Evolutionary conservation across 1,284 basidiomycete genomes (phyloP).

Genomic region (Puccinia horiana): DNA sequence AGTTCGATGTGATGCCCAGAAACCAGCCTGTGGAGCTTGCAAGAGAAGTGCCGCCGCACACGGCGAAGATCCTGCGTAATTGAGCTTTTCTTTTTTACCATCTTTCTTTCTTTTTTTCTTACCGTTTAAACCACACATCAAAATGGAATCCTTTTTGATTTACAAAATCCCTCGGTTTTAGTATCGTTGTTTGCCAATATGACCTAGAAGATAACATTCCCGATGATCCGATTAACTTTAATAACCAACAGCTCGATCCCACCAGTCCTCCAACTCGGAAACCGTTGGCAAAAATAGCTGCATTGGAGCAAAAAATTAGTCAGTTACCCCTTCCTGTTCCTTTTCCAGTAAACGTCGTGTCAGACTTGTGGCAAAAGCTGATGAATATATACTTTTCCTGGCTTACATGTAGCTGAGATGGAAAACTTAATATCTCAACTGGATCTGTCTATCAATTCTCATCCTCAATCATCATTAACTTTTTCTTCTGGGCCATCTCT

Average conservation of each 20-base stretch:
- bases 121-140: neutral
- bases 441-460: conserved; percentile 14
- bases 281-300: conserved; percentile 24
- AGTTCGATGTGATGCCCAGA: conserved; percentile 38
- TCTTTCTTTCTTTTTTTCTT: neutral
- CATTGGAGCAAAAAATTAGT: conserved; percentile 35
- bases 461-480: conserved; percentile 4
- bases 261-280: neutral
- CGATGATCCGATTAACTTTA: neutral
- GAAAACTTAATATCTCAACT: conserved; percentile 26
- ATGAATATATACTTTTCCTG: neutral
- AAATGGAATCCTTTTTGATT: neutral
- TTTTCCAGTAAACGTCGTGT: neutral
- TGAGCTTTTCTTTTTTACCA: neutral
- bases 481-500: neutral
- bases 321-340: neutral
- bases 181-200: conserved; percentile 34
- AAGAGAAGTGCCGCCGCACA: conserved; percentile 42
- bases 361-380: neutral
- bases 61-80: conserved; percentile 39
- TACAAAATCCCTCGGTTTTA: neutral
- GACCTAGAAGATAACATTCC: conserved; percentile 1
- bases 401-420: conserved; percentile 13
- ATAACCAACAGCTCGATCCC: neutral
- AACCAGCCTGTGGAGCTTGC: conserved; percentile 41